Evolutionary conservation across 1,284 basidiomycete species (phyloP), one percentile per base, ranked within the genome.

Genomic region (Lignosus rhinocerotis): DNA sequence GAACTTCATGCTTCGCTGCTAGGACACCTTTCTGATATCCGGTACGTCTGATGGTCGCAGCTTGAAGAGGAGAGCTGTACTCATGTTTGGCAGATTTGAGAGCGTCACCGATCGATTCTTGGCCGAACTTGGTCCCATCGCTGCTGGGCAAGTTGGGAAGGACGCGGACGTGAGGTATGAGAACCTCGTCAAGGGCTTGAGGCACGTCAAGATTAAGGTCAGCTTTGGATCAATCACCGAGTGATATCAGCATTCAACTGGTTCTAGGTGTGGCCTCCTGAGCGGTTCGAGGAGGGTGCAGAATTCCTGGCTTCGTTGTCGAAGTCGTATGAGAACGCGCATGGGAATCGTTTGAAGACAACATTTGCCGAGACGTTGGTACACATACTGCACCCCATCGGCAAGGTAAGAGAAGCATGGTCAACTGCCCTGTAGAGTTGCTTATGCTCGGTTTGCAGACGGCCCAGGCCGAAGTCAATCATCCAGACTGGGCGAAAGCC

Each of bases 381-480:
- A 3, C 80, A 87, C 46, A 73, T 98, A 12, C 73, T 98, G 46
- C 92, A 97, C 75, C 92, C 93, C 0, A 93, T 98, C 41, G 92
- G 91, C 58, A 93, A 95, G 80, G 92, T 91, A 60, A 33, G 75
- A 57, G 41, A 19, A 34, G n/a, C 6, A 25, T 1, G 39, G 31
- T 49, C 34, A 21, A 46, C 4, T 4, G 11, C 25, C 25, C 25
- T 19, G 39, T n/a, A 25, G 5, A 25, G 7, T 10, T 12, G 19
- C 51, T 55, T 6, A 39, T 50, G 14, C 49, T 62, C 11, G 12
- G 12, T 51, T 3, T 39, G 14, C 66, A 94, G 87, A 94, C 92
- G 30, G 96, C 94, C 0, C 94, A 96, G 71, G 96, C 94, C 1
- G 96, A 98, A 76, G 93, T 96, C 49, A 97, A 98, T 68, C 92